These are phyloP conservation scores for Begonia fuchsioides DNA, from an alignment of 306 rosid species.

Conservation along the genomic window DNA sequence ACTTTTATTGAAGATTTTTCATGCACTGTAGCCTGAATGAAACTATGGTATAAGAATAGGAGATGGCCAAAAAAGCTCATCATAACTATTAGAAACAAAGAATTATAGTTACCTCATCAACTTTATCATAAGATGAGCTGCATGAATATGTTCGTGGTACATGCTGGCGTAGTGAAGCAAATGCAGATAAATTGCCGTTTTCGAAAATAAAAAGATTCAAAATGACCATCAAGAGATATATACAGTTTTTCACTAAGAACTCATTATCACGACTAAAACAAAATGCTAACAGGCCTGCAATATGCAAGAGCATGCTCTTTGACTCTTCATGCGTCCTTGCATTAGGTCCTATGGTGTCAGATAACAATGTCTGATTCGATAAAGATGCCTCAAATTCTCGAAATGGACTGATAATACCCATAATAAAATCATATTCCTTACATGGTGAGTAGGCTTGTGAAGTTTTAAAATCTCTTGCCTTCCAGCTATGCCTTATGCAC, in stretches of 20 bases:
- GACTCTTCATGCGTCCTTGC: slow-evolving; percentile 28
- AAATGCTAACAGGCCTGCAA: slow-evolving; percentile 57
- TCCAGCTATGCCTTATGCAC: slow-evolving; percentile 29
- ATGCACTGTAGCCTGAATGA: slow-evolving; percentile 23
- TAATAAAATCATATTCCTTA: slow-evolving; percentile 42
- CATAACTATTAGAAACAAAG: slow-evolving; percentile 1
- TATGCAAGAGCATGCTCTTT: slow-evolving; percentile 63
- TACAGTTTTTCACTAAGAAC: slow-evolving; percentile 60
- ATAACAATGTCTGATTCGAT: slow-evolving; percentile 45
- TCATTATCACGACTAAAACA: slow-evolving; percentile 43
- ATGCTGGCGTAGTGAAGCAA: slow-evolving; percentile 23
- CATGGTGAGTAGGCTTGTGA: slow-evolving; percentile 24
- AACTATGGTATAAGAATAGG: slow-evolving; percentile 1
- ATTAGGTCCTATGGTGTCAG: slow-evolving; percentile 31
- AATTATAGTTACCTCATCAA: slow-evolving; percentile 4
- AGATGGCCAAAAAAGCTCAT: slow-evolving; percentile 8
- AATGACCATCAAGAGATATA: slow-evolving; percentile 35
- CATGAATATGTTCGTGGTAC: slow-evolving; percentile 23
- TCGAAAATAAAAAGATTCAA: slow-evolving; percentile 46
- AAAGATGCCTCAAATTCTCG: slow-evolving; percentile 28
- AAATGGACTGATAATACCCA: slow-evolving; percentile 29
- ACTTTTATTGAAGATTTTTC: slow-evolving; percentile 21
- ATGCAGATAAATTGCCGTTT: slow-evolving; percentile 44
- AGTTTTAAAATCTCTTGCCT: slow-evolving; percentile 23
- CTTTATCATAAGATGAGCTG: slow-evolving; percentile 13